These are phyloP conservation scores for Dipteronia dyeriana DNA, from an alignment of 345 rosid genomes.

Conservation along the genomic window DNA sequence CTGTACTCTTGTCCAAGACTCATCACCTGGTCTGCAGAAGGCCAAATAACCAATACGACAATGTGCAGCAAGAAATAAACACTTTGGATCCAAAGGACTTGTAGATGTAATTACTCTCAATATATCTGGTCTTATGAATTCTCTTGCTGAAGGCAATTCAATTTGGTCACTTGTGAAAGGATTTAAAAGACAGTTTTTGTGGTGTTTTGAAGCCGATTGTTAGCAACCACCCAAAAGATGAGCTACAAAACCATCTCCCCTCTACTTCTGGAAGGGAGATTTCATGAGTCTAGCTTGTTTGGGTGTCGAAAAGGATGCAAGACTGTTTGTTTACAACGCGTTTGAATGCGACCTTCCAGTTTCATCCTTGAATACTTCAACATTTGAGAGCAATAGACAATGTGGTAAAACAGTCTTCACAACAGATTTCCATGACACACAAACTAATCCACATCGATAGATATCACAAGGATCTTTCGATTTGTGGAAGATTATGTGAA, in stretches of 20 bases:
- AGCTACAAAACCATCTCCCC: background rate
- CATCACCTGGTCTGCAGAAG: background rate
- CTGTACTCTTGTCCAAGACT: background rate
- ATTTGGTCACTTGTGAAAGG: background rate
- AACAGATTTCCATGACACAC: background rate
- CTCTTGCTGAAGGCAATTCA: background rate
- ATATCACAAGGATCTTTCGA: background rate
- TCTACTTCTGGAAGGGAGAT: background rate
- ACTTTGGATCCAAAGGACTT: background rate
- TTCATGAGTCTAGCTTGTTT: background rate
- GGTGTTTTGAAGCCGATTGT: background rate
- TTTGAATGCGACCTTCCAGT: background rate
- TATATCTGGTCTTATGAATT: too few relatives aligned
- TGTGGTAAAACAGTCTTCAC: background rate
- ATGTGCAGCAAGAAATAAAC: background rate
- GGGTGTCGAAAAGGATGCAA: background rate
- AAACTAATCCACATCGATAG: background rate
- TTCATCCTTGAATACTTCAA: background rate
- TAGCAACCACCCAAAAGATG: background rate
- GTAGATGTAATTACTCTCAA: background rate
- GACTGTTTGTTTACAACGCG: background rate
- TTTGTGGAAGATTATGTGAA: background rate
- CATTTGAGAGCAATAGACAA: background rate
- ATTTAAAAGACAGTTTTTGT: background rate
- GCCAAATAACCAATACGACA: background rate